Evolutionary conservation across 495 filamentous ascomycete genomes (phyloP), one percentile per base, ranked within the genome.

Genomic region (Lasiosphaeria hispida): DNA sequence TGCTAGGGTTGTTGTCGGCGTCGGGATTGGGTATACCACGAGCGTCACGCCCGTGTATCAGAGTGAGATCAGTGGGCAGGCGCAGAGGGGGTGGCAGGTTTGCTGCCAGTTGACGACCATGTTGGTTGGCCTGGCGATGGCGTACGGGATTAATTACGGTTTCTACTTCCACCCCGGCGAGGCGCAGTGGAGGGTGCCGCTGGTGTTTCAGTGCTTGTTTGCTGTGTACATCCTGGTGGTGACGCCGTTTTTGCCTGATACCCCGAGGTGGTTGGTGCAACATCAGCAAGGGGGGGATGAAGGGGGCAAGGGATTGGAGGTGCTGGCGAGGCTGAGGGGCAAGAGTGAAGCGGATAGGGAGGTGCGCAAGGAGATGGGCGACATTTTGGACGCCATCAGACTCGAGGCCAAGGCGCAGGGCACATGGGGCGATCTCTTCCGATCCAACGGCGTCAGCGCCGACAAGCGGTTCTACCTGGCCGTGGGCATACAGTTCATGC

Each of bases 1-100:
- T 40, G 84, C 85, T 4, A 78, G 85, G 10, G 80, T 87, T 19
- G 67, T 87, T 0, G 81, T 85, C 4, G 84, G 86, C n/a, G 82
- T 83, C 71, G 86, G 83, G n/a, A 81, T 86, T 36, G 85, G 83
- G 6, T 67, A 85, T 36, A 76, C 83, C 58, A 82, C 77, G 14
- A 85, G 82, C 67, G 78, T 79, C 15, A 81, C 84, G 17, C 84
- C 82, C 1, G 83, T 87, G 9, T 85, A 82, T 55, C 71, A 85
- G 38, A 76, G 79, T 4, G 82, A 84, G 63, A 77, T 77, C 61
- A 78, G 77, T 0, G 71, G 79, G 55, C 73, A 78, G 13, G 74
- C 77, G 30, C 76, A 74, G 23, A 73, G 79, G 57, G 84, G 83
- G 2, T 69, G 67, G 49, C 59, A 72, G 10, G 69, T 75, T 13